These are phyloP conservation scores for Phialocephala sp. DNA, from an alignment of 2,329 filamentous ascomycete genomes.

Conservation along the genomic window DNA sequence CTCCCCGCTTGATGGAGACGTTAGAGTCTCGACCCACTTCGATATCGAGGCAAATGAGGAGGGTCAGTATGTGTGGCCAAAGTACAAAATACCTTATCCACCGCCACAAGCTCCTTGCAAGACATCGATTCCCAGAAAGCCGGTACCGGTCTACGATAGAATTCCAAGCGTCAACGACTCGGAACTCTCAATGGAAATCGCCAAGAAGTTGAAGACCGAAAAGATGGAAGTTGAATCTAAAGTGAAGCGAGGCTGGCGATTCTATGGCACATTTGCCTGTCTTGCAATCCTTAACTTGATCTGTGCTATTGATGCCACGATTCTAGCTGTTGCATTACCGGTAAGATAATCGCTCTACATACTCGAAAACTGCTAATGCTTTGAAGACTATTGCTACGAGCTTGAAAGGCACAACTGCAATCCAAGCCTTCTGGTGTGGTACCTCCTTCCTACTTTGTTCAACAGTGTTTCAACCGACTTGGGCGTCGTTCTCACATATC, in stretches of 20 bases:
- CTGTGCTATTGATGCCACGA: conserved; percentile 15
- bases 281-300: conserved; percentile 16
- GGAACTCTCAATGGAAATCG: neutral
- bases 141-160: neutral
- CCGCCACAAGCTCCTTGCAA: neutral
- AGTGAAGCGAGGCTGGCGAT: conserved; percentile 10
- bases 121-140: neutral
- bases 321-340: conserved; percentile 12
- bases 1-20: neutral
- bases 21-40: neutral
- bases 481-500: conserved; percentile 37
- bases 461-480: conserved; percentile 45
- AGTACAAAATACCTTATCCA: conserved; percentile 2
- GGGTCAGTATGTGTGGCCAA: neutral
- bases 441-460: conserved; percentile 18
- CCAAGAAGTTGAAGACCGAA: neutral
- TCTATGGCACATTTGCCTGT: conserved; percentile 18
- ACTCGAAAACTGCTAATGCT: neutral
- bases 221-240: neutral
- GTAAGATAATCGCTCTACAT: neutral
- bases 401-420: conserved; percentile 20
- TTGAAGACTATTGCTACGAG: conserved; percentile 13
- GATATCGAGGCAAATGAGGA: neutral
- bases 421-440: conserved; percentile 23
- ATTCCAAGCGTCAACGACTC: neutral